A percentile compares a stretch with the other conserved stretches of the same genome.
phyloP scores from a whole-genome alignment of 2,329 filamentous ascomycete species.

The Beauveria asiatica region DNA sequence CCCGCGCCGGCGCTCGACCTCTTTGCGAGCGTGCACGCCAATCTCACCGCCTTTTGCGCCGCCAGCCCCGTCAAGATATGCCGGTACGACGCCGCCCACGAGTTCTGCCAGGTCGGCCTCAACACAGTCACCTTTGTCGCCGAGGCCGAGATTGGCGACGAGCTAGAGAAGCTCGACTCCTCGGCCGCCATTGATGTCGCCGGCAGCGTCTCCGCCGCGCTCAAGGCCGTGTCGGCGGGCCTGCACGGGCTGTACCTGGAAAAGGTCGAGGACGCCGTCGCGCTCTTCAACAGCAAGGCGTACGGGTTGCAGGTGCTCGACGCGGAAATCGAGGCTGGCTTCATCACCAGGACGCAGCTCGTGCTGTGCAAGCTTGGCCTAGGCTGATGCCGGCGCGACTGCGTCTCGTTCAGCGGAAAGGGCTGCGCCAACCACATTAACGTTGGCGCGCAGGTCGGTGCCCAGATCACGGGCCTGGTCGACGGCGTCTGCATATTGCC shows the following conservation, averaged over 20 bases:
- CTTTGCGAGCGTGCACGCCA: slow-evolving; percentile 19
- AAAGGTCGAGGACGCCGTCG: slow-evolving; percentile 22
- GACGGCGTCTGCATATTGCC: slow-evolving; percentile 25
- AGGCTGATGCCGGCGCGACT: slow-evolving; percentile 27
- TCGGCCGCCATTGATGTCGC: slow-evolving; percentile 16
- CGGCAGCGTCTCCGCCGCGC: slow-evolving; percentile 20
- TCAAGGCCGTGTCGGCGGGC: slow-evolving; percentile 25
- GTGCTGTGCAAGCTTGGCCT: slow-evolving; percentile 24
- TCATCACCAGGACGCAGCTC: slow-evolving; percentile 18
- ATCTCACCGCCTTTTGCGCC: slow-evolving; percentile 27
- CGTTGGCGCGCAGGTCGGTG: slow-evolving; percentile 17
- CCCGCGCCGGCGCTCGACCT: slow-evolving; percentile 22
- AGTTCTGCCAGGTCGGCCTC: slow-evolving; percentile 28
- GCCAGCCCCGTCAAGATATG: slow-evolving; percentile 26
- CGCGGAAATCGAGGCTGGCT: slow-evolving; percentile 18
- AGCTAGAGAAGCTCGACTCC: slow-evolving; percentile 17
- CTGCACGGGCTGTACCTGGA: slow-evolving; percentile 26
- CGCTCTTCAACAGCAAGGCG: slow-evolving; percentile 29
- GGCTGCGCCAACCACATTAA: slow-evolving; percentile 32
- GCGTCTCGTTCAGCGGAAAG: slow-evolving; percentile 29
- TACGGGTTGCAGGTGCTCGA: slow-evolving; percentile 20
- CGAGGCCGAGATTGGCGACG: slow-evolving; percentile 20
- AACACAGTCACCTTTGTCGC: slow-evolving; percentile 27
- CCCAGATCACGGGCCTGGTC: slow-evolving; percentile 19
- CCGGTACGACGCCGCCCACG: slow-evolving; percentile 25